Evolutionary conservation across 768 basidiomycete species (phyloP).

Genomic region (Auricularia auricula-judae): DNA sequence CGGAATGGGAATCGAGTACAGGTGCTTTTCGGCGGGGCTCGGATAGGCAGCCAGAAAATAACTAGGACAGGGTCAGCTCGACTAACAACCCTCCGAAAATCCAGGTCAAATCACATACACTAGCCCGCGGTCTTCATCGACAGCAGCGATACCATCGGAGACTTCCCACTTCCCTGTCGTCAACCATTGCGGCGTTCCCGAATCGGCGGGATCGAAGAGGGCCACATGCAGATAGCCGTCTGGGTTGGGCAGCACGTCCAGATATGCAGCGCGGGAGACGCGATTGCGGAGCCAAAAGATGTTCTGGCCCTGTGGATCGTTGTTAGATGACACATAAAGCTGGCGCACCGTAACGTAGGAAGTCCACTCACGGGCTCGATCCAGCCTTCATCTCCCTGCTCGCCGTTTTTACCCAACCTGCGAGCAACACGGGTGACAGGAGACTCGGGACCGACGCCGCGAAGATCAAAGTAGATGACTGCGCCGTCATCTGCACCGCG

Average conservation of each 20-base stretch:
- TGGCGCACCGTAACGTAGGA: background rate
- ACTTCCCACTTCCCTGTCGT: slow-evolving; percentile 91
- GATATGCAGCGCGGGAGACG: slow-evolving; percentile 51
- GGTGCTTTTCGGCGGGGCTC: slow-evolving; percentile 72
- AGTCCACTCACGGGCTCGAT: slow-evolving; percentile 61
- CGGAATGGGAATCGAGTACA: slow-evolving; percentile 74
- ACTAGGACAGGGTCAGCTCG: no score
- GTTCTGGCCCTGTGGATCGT: slow-evolving; percentile 39
- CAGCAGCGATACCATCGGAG: slow-evolving; percentile 54
- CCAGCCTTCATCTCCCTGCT: slow-evolving; percentile 90
- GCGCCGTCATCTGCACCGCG: slow-evolving; percentile 71
- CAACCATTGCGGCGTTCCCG: slow-evolving; percentile 64
- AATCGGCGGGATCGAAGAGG: slow-evolving; percentile 68
- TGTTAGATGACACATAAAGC: background rate
- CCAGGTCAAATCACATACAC: slow-evolving; percentile 55
- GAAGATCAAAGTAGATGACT: slow-evolving; percentile 65
- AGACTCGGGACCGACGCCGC: slow-evolving; percentile 20
- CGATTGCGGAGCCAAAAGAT: slow-evolving; percentile 39
- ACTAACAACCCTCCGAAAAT: no score
- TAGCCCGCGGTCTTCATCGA: slow-evolving; percentile 54
- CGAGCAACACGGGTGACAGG: slow-evolving; percentile 44
- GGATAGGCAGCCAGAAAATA: slow-evolving; percentile 81
- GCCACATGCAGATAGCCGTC: slow-evolving; percentile 91
- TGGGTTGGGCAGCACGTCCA: slow-evolving; percentile 76
- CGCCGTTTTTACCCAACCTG: slow-evolving; percentile 69